These are phyloP conservation scores for Verticillium nubilum DNA, from an alignment of 2,329 filamentous ascomycete genomes.

Conservation along the genomic window DNA sequence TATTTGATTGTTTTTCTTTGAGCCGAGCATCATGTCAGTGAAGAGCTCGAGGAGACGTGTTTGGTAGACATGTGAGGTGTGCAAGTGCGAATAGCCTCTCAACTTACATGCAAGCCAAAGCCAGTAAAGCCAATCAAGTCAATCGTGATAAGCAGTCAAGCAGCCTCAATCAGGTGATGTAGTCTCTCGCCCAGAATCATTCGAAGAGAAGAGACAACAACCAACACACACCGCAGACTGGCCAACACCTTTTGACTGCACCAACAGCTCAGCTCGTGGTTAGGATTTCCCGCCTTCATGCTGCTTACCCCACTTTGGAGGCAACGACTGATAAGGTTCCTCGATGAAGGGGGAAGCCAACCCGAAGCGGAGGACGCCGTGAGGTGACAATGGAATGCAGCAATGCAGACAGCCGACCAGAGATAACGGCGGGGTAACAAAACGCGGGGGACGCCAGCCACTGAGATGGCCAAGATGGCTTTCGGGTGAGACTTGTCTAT, in stretches of 20 bases:
- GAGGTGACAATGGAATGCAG: neutral
- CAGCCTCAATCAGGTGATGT: neutral
- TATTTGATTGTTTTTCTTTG: no score
- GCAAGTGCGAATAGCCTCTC: neutral
- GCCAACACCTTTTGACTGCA: neutral
- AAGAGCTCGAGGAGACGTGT: neutral
- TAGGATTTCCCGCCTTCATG: neutral
- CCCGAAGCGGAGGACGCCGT: neutral
- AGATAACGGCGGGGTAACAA: slow-evolving; percentile 4
- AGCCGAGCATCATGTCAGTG: neutral
- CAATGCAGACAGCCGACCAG: neutral
- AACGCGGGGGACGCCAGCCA: neutral
- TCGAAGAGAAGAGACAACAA: neutral
- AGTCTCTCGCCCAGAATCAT: neutral
- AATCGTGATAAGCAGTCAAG: neutral
- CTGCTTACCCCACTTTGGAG: neutral
- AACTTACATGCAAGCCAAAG: neutral
- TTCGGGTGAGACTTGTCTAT: neutral
- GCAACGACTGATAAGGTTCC: slow-evolving; percentile 1
- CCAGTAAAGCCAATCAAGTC: neutral
- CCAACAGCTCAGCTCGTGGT: neutral
- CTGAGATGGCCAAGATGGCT: neutral
- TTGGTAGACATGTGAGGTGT: neutral
- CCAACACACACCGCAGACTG: neutral
- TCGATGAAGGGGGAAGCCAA: neutral